Conservation (phyloP, 257 asterid genomes). For the Anisodus tanguticus region DNA sequence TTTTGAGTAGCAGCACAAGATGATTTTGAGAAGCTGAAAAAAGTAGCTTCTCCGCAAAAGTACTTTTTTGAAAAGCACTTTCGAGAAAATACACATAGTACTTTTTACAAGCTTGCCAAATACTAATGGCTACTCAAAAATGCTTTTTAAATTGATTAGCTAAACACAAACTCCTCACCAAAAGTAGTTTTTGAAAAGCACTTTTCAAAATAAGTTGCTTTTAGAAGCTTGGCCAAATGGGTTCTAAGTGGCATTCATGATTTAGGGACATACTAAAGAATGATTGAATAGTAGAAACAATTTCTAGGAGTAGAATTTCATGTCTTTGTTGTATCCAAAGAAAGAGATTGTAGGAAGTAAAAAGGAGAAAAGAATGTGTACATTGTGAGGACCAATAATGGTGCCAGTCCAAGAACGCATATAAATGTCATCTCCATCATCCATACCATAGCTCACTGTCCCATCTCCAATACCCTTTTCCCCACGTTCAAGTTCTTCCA, state of each 20-base stretch:
- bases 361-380: conserved; percentile 34
- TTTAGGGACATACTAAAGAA: not conserved
- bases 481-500: conserved; percentile 95
- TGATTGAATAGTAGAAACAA: not conserved
- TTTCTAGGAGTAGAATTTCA: conserved; percentile 6
- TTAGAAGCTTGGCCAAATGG: no score
- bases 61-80: no score
- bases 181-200: no score
- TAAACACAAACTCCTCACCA: no score
- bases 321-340: not conserved
- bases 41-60: no score
- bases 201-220: no score
- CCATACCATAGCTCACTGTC: conserved; percentile 93
- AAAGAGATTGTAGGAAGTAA: not conserved
- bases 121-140: no score
- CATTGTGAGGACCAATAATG: conserved; percentile 82
- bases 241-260: not conserved
- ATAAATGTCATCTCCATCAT: conserved; percentile 84
- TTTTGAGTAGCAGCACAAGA: no score
- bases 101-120: no score
- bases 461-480: conserved; percentile 95
- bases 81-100: no score
- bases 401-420: conserved; percentile 94
- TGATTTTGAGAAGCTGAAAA: no score
- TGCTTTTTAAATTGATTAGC: no score